A percentile compares a stretch with the other conserved stretches of the same genome.
Conservation (phyloP, 768 basidiomycete genomes). For the Infundibulicybe gibba region DNA sequence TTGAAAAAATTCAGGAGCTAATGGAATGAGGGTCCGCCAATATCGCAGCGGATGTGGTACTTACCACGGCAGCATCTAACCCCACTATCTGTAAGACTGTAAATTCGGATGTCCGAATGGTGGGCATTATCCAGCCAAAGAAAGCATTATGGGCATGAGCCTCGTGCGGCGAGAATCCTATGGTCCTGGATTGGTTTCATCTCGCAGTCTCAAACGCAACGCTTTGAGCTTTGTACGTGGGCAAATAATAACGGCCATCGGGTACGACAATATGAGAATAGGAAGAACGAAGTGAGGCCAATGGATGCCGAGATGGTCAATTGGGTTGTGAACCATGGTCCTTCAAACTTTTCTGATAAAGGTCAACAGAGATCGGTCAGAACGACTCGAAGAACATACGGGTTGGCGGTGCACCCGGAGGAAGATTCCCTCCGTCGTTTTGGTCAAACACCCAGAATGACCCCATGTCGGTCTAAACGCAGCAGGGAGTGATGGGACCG, state of each 20-base stretch:
- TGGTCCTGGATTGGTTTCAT: constrained; percentile 1
- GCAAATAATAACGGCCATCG: constrained; percentile 90
- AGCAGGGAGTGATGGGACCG: not conserved
- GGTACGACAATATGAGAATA: constrained; percentile 87
- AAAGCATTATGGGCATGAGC: constrained; percentile 84
- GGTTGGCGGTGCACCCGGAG: not conserved
- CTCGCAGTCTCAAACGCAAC: constrained; percentile 33
- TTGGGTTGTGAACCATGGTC: constrained; percentile 96
- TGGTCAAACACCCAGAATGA: too few relatives aligned
- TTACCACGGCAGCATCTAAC: constrained; percentile 91
- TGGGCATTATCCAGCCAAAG: constrained; percentile 97
- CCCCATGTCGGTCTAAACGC: too few relatives aligned
- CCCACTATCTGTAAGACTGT: constrained; percentile 95
- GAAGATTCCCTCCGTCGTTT: too few relatives aligned
- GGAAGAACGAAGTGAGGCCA: constrained; percentile 74
- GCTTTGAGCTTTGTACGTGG: constrained; percentile 91
- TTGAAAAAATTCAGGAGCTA: constrained; percentile 95
- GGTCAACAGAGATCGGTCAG: not conserved
- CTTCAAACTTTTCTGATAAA: constrained; percentile 69
- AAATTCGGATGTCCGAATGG: constrained; percentile 85
- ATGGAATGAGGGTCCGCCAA: not conserved
- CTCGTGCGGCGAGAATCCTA: constrained; percentile 92
- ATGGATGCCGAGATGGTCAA: constrained; percentile 72
- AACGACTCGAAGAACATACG: not conserved
- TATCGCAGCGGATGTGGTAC: constrained; percentile 20